Conservation (phyloP, 495 filamentous ascomycete genomes). For the Penicillium paradoxum region DNA sequence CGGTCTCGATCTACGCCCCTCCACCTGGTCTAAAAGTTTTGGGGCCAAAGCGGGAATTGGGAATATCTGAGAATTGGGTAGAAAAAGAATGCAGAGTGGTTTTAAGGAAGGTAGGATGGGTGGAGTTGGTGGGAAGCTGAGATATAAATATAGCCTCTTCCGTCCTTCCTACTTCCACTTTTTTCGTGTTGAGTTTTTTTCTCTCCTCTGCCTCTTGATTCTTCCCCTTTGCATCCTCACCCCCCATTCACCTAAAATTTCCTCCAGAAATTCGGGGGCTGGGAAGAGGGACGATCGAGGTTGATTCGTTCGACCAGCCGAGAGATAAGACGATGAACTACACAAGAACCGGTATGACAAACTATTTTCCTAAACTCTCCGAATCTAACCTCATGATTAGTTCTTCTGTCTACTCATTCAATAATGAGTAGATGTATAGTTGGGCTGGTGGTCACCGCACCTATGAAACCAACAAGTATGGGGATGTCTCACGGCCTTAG, state of each 20-base stretch:
- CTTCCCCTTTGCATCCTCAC: constrained; percentile 1
- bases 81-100: constrained; percentile 3
- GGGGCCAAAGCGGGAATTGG: constrained; percentile 12
- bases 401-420: neutral
- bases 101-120: constrained; percentile 1
- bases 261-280: constrained; percentile 34
- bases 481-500: constrained; percentile 19
- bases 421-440: neutral
- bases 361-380: constrained; percentile 1
- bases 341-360: constrained; percentile 18
- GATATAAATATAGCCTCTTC: constrained; percentile 19
- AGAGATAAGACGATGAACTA: constrained; percentile 14
- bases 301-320: constrained; percentile 15
- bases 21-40: constrained; percentile 12
- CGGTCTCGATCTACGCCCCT: constrained; percentile 24
- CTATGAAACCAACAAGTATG: neutral
- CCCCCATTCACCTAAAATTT: neutral
- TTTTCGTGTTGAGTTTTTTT: constrained; percentile 3
- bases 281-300: constrained; percentile 23
- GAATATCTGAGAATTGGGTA: constrained; percentile 4
- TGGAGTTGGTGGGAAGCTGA: constrained; percentile 10
- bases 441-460: neutral
- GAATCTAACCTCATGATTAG: neutral
- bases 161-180: constrained; percentile 12
- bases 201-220: constrained; percentile 4